Evolutionary conservation across 257 asterid species (phyloP), one percentile per base, ranked within the genome.

Genomic region (Solanum chilense): DNA sequence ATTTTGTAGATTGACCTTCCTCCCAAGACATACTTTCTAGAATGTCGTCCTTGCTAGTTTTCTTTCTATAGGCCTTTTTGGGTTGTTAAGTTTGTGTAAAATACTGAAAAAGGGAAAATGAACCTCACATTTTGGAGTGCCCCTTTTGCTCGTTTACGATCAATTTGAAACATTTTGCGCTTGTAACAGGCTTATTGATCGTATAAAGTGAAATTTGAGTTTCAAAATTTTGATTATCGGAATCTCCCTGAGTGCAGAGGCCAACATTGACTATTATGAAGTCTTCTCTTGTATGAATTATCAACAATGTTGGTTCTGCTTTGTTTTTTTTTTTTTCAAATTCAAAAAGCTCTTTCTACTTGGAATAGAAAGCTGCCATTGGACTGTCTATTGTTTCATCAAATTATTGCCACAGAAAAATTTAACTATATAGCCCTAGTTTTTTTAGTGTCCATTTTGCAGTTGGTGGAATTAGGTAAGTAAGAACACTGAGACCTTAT

Each of bases 1-100:
- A 92, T 96, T 64, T 86, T 95, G 93, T 96, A 91, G 92, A 87
- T 39, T 74, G 49, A 13, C 12, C 42, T 15, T 5, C 15, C 29
- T 71, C 39, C 16, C 31, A 29, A 81, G 69, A 18, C 58, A 25
- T 81, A 29, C 68, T 80, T 78, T 29, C 45, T 29, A 29, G 31
- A 81, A 20, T 29, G 68, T 10, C 49, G 6, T 45, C 66, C 84
- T 49, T 29, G 18, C 42, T 49, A 47, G 31, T 49, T 47, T 47
- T 29, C 29, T 47, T 47, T 49, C 29, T 52, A 31, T 29, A 49
- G 69, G 31, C 27, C 25, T 49, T 80, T 20, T 45, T 81, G 29
- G 68, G 31, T 81, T 45, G 85, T 11, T 29, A 29, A 80, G 41
- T 27, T 27, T 27, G 60, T 45, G 68, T 80, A 27, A 47, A 80